These are phyloP conservation scores for Mentha longifolia DNA, from an alignment of 257 asterid species.

Conservation along the genomic window DNA sequence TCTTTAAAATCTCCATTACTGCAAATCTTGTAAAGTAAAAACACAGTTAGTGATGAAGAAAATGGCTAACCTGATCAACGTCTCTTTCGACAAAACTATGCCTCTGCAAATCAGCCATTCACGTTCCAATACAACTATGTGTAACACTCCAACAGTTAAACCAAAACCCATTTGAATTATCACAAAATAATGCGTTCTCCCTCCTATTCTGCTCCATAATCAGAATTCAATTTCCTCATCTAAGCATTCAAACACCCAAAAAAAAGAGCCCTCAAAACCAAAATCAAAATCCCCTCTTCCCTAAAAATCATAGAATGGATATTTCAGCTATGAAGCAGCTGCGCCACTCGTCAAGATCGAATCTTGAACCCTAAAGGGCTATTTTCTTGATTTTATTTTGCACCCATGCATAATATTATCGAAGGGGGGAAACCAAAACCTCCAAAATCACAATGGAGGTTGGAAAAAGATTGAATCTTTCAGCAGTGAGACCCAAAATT, in stretches of 20 bases:
- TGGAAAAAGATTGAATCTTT: constrained; percentile 18
- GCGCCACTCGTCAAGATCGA: constrained; percentile 32
- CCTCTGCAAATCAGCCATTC: constrained; percentile 95
- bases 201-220: constrained; percentile 55
- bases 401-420: constrained; percentile 35
- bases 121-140: constrained; percentile 58
- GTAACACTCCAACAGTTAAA: constrained; percentile 47
- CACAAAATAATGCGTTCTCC: constrained; percentile 37
- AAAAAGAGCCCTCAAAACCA: constrained; percentile 26
- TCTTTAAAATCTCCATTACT: background rate
- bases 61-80: constrained; percentile 70
- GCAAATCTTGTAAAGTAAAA: background rate
- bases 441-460: constrained; percentile 31
- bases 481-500: constrained; percentile 25
- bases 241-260: constrained; percentile 39
- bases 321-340: constrained; percentile 38
- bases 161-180: constrained; percentile 80
- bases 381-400: constrained; percentile 32
- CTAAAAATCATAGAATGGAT: constrained; percentile 16
- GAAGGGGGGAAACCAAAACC: constrained; percentile 8
- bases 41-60: constrained; percentile 1
- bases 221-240: constrained; percentile 42
- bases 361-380: constrained; percentile 35
- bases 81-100: constrained; percentile 76
- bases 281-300: constrained; percentile 32